phyloP scores from a whole-genome alignment of 306 rosid genomes.

The Cucurbita argyrosperma region DNA sequence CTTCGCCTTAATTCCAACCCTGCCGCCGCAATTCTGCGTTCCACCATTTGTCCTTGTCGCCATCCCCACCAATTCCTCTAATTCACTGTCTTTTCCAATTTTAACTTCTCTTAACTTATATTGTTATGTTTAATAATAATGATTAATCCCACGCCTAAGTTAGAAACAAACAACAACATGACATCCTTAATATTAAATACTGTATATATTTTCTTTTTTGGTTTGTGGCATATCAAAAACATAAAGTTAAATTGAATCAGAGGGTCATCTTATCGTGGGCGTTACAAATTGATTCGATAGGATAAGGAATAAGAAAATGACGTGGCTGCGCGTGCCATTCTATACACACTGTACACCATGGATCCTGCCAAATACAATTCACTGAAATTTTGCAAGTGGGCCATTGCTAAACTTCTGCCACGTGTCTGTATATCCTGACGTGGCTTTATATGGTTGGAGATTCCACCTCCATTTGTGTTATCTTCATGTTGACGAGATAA shows the following conservation, averaged over 20 bases:
- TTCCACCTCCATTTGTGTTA: constrained; percentile 5
- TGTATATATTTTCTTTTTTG: background rate
- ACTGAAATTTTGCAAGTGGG: background rate
- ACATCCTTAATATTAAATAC: background rate
- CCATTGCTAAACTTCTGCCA: background rate
- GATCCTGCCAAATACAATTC: background rate
- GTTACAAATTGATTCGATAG: background rate
- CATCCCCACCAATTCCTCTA: background rate
- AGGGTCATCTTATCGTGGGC: background rate
- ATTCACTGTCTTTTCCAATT: no score
- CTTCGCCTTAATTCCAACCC: no score
- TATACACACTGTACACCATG: no score
- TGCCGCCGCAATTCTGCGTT: no score
- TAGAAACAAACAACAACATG: no score
- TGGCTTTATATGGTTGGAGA: constrained; percentile 1
- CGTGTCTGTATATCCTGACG: background rate
- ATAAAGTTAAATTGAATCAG: background rate
- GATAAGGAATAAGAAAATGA: constrained; percentile 5
- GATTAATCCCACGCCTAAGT: background rate
- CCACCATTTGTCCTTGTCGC: no score
- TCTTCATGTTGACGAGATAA: constrained; percentile 28
- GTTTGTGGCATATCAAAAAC: background rate
- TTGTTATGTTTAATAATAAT: background rate
- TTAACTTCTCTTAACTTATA: no score
- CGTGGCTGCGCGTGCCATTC: background rate